A percentile compares a stretch with the other conserved stretches of the same genome.
These are phyloP conservation scores for Apiospora hydei DNA, from an alignment of 2,329 filamentous ascomycete species.

Conservation along the genomic window DNA sequence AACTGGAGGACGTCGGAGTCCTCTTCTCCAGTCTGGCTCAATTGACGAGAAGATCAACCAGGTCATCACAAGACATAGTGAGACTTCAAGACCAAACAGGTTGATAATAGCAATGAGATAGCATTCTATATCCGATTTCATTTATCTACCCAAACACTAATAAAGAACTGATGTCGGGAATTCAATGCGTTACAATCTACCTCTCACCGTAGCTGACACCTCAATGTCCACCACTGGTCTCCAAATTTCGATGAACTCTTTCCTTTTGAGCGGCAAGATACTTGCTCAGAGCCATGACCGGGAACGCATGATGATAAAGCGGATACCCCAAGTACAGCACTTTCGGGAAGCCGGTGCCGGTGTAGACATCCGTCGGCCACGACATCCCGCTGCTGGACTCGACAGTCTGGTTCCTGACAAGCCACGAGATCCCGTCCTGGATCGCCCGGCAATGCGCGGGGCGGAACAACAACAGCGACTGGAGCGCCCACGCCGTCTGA, in stretches of 20 bases:
- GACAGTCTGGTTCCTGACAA: not conserved
- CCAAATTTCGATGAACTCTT: not conserved
- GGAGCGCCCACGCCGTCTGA: constrained; percentile 16
- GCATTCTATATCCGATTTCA: too few relatives aligned
- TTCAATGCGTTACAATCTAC: not conserved
- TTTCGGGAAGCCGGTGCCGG: constrained; percentile 3
- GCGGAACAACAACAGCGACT: not conserved
- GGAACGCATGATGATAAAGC: not conserved
- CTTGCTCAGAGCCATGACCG: constrained; percentile 7
- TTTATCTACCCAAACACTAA: too few relatives aligned
- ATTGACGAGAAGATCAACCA: too few relatives aligned
- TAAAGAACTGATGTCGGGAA: not conserved
- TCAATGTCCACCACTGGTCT: not conserved
- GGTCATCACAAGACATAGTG: too few relatives aligned
- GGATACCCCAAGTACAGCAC: not conserved
- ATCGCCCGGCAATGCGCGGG: not conserved
- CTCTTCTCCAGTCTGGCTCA: too few relatives aligned
- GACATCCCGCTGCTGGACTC: not conserved
- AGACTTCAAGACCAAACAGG: too few relatives aligned
- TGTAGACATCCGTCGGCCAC: not conserved
- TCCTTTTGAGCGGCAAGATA: not conserved
- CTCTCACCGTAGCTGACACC: not conserved
- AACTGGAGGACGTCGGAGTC: too few relatives aligned
- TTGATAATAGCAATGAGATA: too few relatives aligned
- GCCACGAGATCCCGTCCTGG: not conserved